Percentiles rank a stretch among this genome's conserved stretches.
These are phyloP conservation scores for Dactylellina sp. DNA, from an alignment of 2,329 filamentous ascomycete genomes.

Conservation along the genomic window DNA sequence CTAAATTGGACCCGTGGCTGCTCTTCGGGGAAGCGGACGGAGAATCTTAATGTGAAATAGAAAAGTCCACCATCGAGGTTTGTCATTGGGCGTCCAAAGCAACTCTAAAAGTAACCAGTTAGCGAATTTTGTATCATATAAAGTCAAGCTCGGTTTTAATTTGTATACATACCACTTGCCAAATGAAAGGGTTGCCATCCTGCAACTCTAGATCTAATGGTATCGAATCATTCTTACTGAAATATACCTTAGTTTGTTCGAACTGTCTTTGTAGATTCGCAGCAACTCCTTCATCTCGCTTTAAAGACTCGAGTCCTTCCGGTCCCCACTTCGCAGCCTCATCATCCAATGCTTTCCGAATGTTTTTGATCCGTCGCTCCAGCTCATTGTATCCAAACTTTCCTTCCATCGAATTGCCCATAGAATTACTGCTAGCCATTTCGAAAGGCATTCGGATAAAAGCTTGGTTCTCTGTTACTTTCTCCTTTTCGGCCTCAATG, in stretches of 20 bases:
- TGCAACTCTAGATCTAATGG: slow-evolving; percentile 81
- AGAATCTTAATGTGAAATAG: slow-evolving; percentile 81
- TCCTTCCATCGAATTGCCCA: slow-evolving; percentile 82
- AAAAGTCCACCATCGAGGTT: slow-evolving; percentile 93
- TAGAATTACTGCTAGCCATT: slow-evolving; percentile 73
- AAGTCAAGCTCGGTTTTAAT: not conserved
- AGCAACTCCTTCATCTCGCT: slow-evolving; percentile 78
- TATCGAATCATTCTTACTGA: slow-evolving; percentile 76
- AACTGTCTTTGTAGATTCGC: slow-evolving; percentile 86
- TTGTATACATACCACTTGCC: slow-evolving; percentile 66
- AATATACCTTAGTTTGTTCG: slow-evolving; percentile 80
- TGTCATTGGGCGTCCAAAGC: slow-evolving; percentile 92
- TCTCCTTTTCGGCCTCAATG: slow-evolving; percentile 73
- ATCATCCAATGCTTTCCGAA: slow-evolving; percentile 77
- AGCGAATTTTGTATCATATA: not conserved
- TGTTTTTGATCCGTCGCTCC: slow-evolving; percentile 74
- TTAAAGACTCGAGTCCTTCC: slow-evolving; percentile 74
- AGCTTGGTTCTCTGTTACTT: slow-evolving; percentile 72
- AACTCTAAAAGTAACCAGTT: slow-evolving; percentile 70
- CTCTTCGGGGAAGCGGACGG: slow-evolving; percentile 85
- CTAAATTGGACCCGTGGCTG: slow-evolving; percentile 86
- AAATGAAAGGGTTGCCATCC: slow-evolving; percentile 87
- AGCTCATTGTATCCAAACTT: slow-evolving; percentile 83
- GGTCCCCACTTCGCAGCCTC: slow-evolving; percentile 79
- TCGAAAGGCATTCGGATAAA: slow-evolving; percentile 94